A percentile compares a stretch with the other conserved stretches of the same genome.
These are phyloP conservation scores for Hyaloscypha hepaticicola DNA, from an alignment of 495 filamentous ascomycete genomes.

Conservation along the genomic window DNA sequence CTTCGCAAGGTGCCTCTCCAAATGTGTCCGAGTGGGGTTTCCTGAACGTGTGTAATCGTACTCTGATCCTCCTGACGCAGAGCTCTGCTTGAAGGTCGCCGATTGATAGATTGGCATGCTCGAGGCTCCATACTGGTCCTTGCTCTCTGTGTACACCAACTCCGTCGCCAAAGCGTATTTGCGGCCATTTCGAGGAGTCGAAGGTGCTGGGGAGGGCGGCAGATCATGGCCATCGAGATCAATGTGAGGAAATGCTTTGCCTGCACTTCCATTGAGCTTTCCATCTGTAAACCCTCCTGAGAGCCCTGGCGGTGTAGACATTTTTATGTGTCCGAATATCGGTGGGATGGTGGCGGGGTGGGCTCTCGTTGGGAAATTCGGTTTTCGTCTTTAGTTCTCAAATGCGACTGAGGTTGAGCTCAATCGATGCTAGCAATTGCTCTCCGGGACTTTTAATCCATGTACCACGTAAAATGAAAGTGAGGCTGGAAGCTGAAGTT, in stretches of 20 bases:
- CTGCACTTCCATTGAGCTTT: slow-evolving; percentile 37
- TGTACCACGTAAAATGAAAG: background rate
- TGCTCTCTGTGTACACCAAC: slow-evolving; percentile 91
- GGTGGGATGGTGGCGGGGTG: slow-evolving; percentile 7
- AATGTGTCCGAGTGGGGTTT: slow-evolving; percentile 92
- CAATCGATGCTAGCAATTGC: slow-evolving; percentile 9
- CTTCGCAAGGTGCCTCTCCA: slow-evolving; percentile 96
- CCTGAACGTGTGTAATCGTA: slow-evolving; percentile 98
- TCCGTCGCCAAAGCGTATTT: slow-evolving; percentile 92
- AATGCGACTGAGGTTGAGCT: slow-evolving; percentile 21
- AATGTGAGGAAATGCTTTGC: slow-evolving; percentile 70
- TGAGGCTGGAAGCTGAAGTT: background rate
- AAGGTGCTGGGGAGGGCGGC: slow-evolving; percentile 92
- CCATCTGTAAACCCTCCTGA: slow-evolving; percentile 24
- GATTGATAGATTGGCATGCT: slow-evolving; percentile 98
- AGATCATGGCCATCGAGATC: slow-evolving; percentile 89
- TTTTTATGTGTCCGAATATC: slow-evolving; percentile 29
- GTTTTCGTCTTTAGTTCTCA: background rate
- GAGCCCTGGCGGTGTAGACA: slow-evolving; percentile 40
- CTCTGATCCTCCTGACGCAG: slow-evolving; percentile 67
- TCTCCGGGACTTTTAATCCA: background rate
- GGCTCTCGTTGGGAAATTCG: background rate
- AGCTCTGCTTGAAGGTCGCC: slow-evolving; percentile 95
- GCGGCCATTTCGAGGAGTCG: slow-evolving; percentile 78
- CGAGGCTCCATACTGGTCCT: slow-evolving; percentile 92